Percentiles rank a stretch among this genome's conserved stretches.
Evolutionary conservation across 495 filamentous ascomycete species (phyloP).

Genomic region (Aspergillus bridgeri): DNA sequence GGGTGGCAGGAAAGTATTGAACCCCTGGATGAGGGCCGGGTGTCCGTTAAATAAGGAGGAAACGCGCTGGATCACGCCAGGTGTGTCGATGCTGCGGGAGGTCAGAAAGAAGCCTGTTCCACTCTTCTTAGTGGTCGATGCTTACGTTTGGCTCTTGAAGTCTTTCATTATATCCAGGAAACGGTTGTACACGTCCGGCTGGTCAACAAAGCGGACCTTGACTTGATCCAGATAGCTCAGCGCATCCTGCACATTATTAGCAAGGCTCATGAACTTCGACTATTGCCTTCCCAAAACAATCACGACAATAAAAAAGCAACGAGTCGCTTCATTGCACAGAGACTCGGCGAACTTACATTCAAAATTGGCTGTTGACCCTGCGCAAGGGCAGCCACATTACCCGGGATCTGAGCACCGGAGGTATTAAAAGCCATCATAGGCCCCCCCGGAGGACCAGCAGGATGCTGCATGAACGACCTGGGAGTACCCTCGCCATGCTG

Average conservation of each 20-base stretch:
- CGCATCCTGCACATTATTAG: slow-evolving; percentile 63
- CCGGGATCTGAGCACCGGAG: slow-evolving; percentile 45
- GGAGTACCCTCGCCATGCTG: slow-evolving; percentile 57
- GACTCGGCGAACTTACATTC: slow-evolving; percentile 57
- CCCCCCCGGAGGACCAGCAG: slow-evolving; percentile 51
- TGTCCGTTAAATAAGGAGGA: slow-evolving; percentile 96
- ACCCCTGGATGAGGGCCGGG: slow-evolving; percentile 94
- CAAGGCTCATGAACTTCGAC: not conserved
- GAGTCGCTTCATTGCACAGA: slow-evolving; percentile 7
- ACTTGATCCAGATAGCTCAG: slow-evolving; percentile 98
- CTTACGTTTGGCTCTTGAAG: slow-evolving; percentile 96
- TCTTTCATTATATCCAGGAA: slow-evolving; percentile 99
- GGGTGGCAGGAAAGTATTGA: slow-evolving; percentile 97
- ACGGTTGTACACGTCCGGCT: slow-evolving; percentile 96
- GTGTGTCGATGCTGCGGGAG: slow-evolving; percentile 79
- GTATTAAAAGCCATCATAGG: slow-evolving; percentile 59
- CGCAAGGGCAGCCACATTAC: slow-evolving; percentile 57
- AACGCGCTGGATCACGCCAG: slow-evolving; percentile 95
- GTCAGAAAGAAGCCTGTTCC: slow-evolving; percentile 13
- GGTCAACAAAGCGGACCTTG: slow-evolving; percentile 95
- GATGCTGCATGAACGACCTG: slow-evolving; percentile 62
- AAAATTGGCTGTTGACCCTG: slow-evolving; percentile 95
- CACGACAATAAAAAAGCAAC: not conserved
- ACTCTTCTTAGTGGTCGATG: slow-evolving; percentile 12
- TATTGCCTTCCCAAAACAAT: not conserved